Base-by-base conservation (phyloP, 768 basidiomycete genomes). In the Xerocomus brunneocitrinus region DNA sequence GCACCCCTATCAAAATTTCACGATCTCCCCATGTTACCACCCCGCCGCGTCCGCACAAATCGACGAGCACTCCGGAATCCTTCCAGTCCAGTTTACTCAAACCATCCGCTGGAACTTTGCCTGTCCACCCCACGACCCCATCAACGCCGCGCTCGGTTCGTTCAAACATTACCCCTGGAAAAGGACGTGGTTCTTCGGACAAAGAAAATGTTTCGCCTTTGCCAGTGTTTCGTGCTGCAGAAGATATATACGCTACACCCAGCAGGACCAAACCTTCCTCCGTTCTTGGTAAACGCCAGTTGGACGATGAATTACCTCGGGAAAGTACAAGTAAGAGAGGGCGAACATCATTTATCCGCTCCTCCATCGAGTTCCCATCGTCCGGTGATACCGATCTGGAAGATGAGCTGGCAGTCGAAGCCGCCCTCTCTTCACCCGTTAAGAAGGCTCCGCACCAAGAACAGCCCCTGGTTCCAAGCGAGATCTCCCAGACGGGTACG, bases 161-260 rank as follows among this genome's bases (percentile, higher is more conserved):
- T 32, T 52, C 52, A 22, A 61, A 54, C 40, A 58, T 67, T 30
- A 73, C 74, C 22, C 65, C 70, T 22, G 74, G 73, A 57, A 75
- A 76, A 54, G 71, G 74, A 48, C 66, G 71, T 56, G 66, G 62
- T 14, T 58, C 60, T 7, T 63, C 62, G 0, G 68, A 84, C 65
- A 88, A 89, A 68, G 87, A 89, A 64, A 89, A 89, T 60, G 53
- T 67, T 31, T 78, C 78, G 0, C 82, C 80, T 32, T 56, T 67
- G 5, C 59, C 60, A 8, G 53, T 62, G 28, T 65, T 71, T 44
- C 70, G 78, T 35, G 71, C 79, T 22, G 56, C 71, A 30, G 82
- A 85, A 53, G 75, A 78, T 30, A 73, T 80, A 44, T 74, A 71
- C 1, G 57, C 67, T 39, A 65, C 64, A 5, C 74, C 76, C 5